Evolutionary conservation across 495 filamentous ascomycete genomes (phyloP), one percentile per base, ranked within the genome.

Genomic region (Hypoxylon lienhwacheense): DNA sequence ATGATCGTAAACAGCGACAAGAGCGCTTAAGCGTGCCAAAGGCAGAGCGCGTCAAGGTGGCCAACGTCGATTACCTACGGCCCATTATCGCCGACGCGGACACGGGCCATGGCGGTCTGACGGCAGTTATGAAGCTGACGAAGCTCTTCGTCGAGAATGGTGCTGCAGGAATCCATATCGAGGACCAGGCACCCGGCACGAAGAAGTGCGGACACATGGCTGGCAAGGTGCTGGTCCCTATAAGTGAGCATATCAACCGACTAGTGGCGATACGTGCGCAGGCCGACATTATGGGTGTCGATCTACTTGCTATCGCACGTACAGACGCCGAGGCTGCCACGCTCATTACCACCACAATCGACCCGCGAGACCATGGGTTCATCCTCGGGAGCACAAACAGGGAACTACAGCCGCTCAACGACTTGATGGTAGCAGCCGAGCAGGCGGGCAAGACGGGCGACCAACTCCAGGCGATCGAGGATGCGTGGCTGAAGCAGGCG

Each of bases 141-240:
- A 96, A 96, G 77, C 80, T 98, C 12, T 98, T 98, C 75, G 75
- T 98, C 55, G 93, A 98, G 79, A 90, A 91, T 63, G 93, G 93
- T 66, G 93, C 93, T 25, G 93, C 93, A 32, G 93, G 93, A 63
- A 96, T 98, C 64, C 93, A 98, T 71, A 97, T 98, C 57, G 93
- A 98, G 73, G 93, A 98, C 67, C 93, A 98, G 73, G 93, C 93
- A 7, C 92, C 93, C 1, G 93, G 93, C 31, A 98, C 93, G 28
- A 98, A 98, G 83, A 98, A 98, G 78, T 98, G 93, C 67, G 93
- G 93, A 47, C 93, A 98, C 74, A 98, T 98, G 93, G 93, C 93
- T 56, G 93, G 93, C 61, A 98, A 98, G 77, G 93, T 98, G 22
- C 80, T 98, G 37, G 93, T 98, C 41, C 93, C 93, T 28, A 95